A percentile compares a stretch with the other conserved stretches of the same genome.
phyloP scores from a whole-genome alignment of 768 basidiomycete species.

The Serendipita indica region DNA sequence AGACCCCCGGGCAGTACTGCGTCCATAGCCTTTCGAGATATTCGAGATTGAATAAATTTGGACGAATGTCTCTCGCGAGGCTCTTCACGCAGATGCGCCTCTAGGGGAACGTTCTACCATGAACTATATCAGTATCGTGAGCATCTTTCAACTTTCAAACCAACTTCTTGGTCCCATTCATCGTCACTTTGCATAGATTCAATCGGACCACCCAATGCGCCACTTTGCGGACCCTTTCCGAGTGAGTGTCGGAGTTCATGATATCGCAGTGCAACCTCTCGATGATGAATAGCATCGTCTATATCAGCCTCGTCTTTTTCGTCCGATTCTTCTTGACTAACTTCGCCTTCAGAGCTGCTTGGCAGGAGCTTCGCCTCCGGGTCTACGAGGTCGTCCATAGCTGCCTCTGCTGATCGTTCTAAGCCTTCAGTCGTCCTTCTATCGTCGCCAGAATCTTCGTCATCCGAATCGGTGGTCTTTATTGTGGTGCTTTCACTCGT shows the following conservation, averaged over 20 bases:
- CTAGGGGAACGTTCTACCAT: background rate
- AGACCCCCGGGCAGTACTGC: background rate
- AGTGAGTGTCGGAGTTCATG: conserved; percentile 6
- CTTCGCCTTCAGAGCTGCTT: background rate
- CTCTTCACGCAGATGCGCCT: background rate
- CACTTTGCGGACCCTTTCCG: background rate
- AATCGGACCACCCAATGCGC: conserved; percentile 5
- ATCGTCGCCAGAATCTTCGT: background rate
- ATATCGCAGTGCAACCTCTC: conserved; percentile 1
- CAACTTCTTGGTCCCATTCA: conserved; percentile 5
- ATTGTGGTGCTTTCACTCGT: background rate
- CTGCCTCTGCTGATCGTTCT: too few relatives aligned
- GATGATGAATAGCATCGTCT: background rate
- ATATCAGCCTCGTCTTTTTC: background rate
- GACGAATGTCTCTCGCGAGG: background rate
- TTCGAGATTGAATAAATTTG: background rate
- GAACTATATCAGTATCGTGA: background rate
- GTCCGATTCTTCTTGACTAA: background rate
- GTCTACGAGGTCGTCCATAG: too few relatives aligned
- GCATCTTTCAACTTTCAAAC: background rate
- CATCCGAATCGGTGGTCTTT: background rate
- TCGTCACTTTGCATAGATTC: background rate
- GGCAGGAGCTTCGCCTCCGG: background rate
- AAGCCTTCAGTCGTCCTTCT: too few relatives aligned
- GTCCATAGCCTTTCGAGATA: background rate